Conservation (phyloP, 345 rosid genomes). For the Gossypium sturtianum region DNA sequence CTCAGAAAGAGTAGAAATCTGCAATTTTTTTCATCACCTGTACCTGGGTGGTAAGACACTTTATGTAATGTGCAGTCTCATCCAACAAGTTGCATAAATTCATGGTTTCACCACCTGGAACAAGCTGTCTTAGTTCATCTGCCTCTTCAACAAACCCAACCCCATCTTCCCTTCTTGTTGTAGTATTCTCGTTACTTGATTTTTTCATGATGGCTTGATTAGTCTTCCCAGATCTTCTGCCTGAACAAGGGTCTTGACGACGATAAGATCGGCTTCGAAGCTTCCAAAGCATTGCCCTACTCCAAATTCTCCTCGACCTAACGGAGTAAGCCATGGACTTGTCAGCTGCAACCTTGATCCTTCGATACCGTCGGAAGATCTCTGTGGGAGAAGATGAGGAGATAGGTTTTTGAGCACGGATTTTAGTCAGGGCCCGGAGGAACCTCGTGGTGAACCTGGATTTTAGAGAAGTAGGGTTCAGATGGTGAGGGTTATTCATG, state of each 20-base stretch:
- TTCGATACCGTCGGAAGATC: slow-evolving; percentile 20
- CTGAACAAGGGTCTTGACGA: neutral
- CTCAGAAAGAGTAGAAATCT: slow-evolving; percentile 31
- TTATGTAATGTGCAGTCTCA: slow-evolving; percentile 52
- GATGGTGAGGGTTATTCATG: slow-evolving; percentile 24
- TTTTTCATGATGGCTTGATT: neutral
- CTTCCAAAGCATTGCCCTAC: slow-evolving; percentile 37
- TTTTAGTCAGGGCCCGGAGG: slow-evolving; percentile 32
- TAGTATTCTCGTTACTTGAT: neutral
- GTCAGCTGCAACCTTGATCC: slow-evolving; percentile 46
- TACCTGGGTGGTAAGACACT: slow-evolving; percentile 51
- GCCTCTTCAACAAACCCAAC: slow-evolving; percentile 10
- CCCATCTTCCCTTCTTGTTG: neutral
- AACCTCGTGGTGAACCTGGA: slow-evolving; percentile 40
- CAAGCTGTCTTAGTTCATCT: slow-evolving; percentile 38
- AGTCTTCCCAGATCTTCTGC: neutral
- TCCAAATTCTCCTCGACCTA: slow-evolving; percentile 49
- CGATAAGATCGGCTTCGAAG: slow-evolving; percentile 8
- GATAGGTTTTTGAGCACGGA: slow-evolving; percentile 12
- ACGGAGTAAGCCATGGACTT: slow-evolving; percentile 48
- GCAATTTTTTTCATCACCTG: slow-evolving; percentile 53
- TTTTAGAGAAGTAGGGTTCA: slow-evolving; percentile 25
- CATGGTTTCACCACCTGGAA: slow-evolving; percentile 57
- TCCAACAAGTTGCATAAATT: slow-evolving; percentile 39
- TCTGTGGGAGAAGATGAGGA: slow-evolving; percentile 13